These are phyloP conservation scores for Pyrus communis DNA, from an alignment of 306 rosid species.

Conservation along the genomic window DNA sequence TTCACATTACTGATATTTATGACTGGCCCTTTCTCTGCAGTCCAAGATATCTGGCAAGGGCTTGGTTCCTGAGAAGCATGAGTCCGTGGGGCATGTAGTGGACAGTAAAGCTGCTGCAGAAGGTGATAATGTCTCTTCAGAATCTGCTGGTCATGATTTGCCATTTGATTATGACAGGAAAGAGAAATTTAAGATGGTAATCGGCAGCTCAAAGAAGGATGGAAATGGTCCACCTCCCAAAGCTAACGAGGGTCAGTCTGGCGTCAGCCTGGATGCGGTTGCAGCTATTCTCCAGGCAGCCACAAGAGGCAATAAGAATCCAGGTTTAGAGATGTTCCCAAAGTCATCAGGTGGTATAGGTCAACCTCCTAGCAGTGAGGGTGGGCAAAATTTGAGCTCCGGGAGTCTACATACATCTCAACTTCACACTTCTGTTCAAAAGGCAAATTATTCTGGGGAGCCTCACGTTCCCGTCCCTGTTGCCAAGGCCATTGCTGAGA, in stretches of 20 bases:
- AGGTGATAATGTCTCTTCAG: conserved; percentile 29
- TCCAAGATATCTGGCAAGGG: conserved; percentile 41
- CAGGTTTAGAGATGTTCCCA: conserved; percentile 36
- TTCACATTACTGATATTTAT: conserved; percentile 5
- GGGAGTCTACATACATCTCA: conserved; percentile 44
- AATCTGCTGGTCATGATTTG: conserved; percentile 39
- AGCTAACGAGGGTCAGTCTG: conserved; percentile 33
- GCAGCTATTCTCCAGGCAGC: conserved; percentile 90
- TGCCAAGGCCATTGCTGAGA: conserved; percentile 59
- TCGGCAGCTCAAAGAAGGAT: conserved; percentile 61
- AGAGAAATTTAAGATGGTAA: conserved; percentile 66
- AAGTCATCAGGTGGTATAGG: conserved; percentile 38
- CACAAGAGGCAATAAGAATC: conserved; percentile 59
- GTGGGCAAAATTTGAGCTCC: conserved; percentile 37
- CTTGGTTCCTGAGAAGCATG: conserved; percentile 34
- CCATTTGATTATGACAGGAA: conserved; percentile 45
- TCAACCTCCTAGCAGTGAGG: conserved; percentile 41
- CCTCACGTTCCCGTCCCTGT: conserved; percentile 34
- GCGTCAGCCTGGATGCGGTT: conserved; percentile 43
- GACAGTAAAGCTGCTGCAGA: conserved; percentile 43
- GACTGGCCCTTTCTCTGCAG: conserved; percentile 24
- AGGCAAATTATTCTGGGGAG: conserved; percentile 14
- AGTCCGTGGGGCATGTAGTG: conserved; percentile 16
- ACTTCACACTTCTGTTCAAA: conserved; percentile 20
- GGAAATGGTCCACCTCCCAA: conserved; percentile 41